Percentiles rank a stretch among this genome's conserved stretches.
Conservation (phyloP, 345 rosid genomes). For the Ricinus communis region DNA sequence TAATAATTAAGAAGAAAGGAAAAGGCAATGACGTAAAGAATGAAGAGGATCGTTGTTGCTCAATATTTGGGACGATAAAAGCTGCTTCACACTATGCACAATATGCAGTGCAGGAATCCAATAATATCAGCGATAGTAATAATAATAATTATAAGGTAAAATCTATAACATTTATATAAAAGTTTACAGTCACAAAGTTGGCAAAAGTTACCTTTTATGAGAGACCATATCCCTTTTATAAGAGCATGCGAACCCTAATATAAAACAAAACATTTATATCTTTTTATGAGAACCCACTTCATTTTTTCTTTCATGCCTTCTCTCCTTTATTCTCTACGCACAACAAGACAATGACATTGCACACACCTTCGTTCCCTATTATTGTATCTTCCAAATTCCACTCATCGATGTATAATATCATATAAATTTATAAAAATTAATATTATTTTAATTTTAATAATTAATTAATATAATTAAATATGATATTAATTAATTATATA, state of each 20-base stretch:
- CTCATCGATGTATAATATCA: too few species aligned
- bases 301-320: not conserved
- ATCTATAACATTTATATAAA: not conserved
- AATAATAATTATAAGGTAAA: not conserved
- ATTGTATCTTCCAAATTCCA: not conserved
- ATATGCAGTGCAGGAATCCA: conserved; percentile 22
- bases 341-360: conserved; percentile 2
- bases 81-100: conserved; percentile 16
- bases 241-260: conserved; percentile 30
- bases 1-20: conserved; percentile 20
- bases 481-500: too few species aligned
- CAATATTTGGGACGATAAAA: conserved; percentile 7
- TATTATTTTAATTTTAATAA: too few species aligned
- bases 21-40: conserved; percentile 6
- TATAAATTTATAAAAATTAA: too few species aligned
- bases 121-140: not conserved
- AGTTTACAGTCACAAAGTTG: conserved; percentile 13
- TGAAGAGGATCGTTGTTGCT: not conserved
- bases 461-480: too few species aligned
- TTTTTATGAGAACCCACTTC: conserved; percentile 20
- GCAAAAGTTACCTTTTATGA: conserved; percentile 14
- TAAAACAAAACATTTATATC: conserved; percentile 13
- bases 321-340: conserved; percentile 8
- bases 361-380: not conserved
- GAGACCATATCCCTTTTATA: conserved; percentile 18